These are phyloP conservation scores for Neophaeococcomyces mojaviensis DNA, from an alignment of 2,329 filamentous ascomycete genomes.

Conservation along the genomic window DNA sequence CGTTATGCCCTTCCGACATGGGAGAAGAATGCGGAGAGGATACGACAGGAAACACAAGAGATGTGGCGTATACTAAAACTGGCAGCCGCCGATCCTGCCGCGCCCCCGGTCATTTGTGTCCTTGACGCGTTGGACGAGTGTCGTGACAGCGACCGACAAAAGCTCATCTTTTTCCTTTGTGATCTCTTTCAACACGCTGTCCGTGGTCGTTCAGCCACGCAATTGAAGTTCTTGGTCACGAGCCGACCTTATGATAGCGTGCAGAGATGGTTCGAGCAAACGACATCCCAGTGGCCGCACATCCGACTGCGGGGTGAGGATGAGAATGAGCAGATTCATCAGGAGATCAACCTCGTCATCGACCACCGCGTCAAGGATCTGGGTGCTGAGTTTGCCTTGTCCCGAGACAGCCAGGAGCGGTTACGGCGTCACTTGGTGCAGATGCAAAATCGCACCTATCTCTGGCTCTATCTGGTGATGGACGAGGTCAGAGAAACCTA, in stretches of 20 bases:
- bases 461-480: conserved; percentile 23
- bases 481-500: conserved; percentile 13
- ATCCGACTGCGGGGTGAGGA: conserved; percentile 18
- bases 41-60: conserved; percentile 12
- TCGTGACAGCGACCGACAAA: conserved; percentile 7
- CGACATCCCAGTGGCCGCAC: conserved; percentile 2
- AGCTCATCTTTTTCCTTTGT: conserved; percentile 11
- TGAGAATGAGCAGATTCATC: conserved; percentile 15
- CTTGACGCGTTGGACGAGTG: conserved; percentile 26
- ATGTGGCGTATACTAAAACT: conserved; percentile 16
- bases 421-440: conserved; percentile 1
- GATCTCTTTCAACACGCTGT: conserved; percentile 3
- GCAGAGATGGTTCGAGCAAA: conserved; percentile 12
- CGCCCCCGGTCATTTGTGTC: conserved; percentile 17
- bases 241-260: conserved; percentile 26
- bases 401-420: neutral
- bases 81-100: conserved; percentile 8
- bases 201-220: neutral
- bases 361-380: conserved; percentile 13
- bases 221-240: conserved; percentile 21
- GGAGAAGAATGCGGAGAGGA: conserved; percentile 14
- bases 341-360: conserved; percentile 23
- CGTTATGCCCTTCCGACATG: conserved; percentile 13
- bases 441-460: conserved; percentile 25
- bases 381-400: neutral